Percentiles rank a stretch among this genome's conserved stretches.
phyloP scores from a whole-genome alignment of 371 early-diverging fungal genomes.

The Saksenaea vasiformis region DNA sequence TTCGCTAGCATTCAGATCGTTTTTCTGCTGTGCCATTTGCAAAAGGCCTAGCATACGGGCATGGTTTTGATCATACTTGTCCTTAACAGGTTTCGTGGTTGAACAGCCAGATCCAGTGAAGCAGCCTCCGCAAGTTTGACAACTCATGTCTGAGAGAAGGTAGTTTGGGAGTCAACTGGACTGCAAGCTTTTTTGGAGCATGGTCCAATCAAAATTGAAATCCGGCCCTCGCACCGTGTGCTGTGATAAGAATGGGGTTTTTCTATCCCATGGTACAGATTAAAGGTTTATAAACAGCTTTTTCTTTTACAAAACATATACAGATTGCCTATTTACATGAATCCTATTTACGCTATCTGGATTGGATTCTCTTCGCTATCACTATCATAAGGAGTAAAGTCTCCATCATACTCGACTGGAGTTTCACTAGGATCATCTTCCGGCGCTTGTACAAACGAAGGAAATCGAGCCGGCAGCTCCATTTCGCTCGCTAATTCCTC shows the following conservation, averaged over 20 bases:
- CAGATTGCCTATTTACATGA: no score
- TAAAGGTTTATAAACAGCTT: no score
- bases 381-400: conserved; percentile 8
- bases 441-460: conserved; percentile 1
- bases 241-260: no score
- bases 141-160: neutral
- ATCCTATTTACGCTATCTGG: neutral
- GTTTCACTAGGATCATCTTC: conserved; percentile 6
- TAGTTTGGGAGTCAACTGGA: neutral
- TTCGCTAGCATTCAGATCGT: conserved; percentile 12
- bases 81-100: neutral
- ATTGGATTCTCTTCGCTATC: conserved; percentile 10
- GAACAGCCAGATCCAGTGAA: neutral
- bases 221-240: no score
- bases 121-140: neutral
- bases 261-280: no score
- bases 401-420: conserved; percentile 4
- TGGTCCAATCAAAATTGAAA: no score
- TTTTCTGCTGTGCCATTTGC: neutral
- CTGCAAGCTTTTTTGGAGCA: neutral
- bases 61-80: neutral
- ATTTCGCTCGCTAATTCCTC: conserved; percentile 4
- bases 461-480: conserved; percentile 6
- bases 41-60: neutral
- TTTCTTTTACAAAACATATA: no score